Percentiles rank a stretch among this genome's conserved stretches.
These are phyloP conservation scores for Kluyveromyces starmeri DNA, from an alignment of 805 yeast genomes.

Conservation along the genomic window DNA sequence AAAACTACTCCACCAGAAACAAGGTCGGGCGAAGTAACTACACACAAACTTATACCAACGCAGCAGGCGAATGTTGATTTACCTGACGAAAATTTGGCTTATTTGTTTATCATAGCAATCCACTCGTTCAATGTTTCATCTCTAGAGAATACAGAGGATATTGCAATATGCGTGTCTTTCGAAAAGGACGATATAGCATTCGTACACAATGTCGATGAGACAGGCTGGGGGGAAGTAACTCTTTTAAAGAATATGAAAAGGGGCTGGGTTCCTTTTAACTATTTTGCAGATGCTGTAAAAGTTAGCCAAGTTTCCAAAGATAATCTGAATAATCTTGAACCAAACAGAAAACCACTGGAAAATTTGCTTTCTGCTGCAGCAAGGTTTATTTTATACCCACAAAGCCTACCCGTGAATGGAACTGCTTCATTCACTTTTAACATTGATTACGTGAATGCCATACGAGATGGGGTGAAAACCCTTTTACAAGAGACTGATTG, in stretches of 20 bases:
- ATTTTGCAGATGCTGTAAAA: slow-evolving; percentile 43
- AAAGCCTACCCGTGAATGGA: slow-evolving; percentile 35
- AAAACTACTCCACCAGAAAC: neutral
- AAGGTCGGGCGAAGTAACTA: neutral
- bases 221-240: slow-evolving; percentile 87
- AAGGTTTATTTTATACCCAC: slow-evolving; percentile 55
- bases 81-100: slow-evolving; percentile 39
- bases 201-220: slow-evolving; percentile 68
- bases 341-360: slow-evolving; percentile 43
- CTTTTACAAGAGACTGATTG: slow-evolving; percentile 62
- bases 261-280: slow-evolving; percentile 86
- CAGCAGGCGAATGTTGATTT: slow-evolving; percentile 14
- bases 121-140: slow-evolving; percentile 52
- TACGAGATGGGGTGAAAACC: slow-evolving; percentile 63
- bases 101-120: slow-evolving; percentile 47
- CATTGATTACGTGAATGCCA: slow-evolving; percentile 47
- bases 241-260: slow-evolving; percentile 50
- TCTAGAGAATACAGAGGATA: slow-evolving; percentile 55
- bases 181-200: slow-evolving; percentile 63
- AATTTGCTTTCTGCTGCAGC: slow-evolving; percentile 56
- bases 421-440: slow-evolving; percentile 41
- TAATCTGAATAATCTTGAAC: slow-evolving; percentile 10
- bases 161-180: slow-evolving; percentile 66
- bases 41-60: neutral
- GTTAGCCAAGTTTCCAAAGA: slow-evolving; percentile 10